Conservation (phyloP, 805 yeast genomes). For the Saccharomycopsis babjevae region DNA sequence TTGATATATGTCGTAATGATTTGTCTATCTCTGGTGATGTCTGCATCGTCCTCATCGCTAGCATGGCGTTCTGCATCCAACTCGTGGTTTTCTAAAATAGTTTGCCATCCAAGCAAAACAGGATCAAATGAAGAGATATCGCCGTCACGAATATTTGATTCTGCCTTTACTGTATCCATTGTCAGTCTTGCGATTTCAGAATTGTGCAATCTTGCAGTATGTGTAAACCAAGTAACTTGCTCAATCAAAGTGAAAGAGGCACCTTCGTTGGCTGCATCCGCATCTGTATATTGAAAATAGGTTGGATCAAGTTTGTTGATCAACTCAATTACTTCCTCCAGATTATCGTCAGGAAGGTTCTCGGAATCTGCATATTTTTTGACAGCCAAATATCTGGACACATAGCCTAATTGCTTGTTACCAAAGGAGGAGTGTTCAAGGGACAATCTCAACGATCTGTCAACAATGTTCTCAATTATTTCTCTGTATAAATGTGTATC, state of each 20-base stretch:
- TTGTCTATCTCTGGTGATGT: constrained; percentile 59
- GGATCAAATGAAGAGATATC: constrained; percentile 44
- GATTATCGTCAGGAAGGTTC: constrained; percentile 15
- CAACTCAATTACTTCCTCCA: constrained; percentile 30
- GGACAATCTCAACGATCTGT: constrained; percentile 54
- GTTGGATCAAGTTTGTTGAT: constrained; percentile 29
- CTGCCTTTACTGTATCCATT: constrained; percentile 30
- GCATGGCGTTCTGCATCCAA: constrained; percentile 39
- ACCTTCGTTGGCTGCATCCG: constrained; percentile 17
- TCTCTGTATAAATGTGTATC: constrained; percentile 37
- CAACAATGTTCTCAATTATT: constrained; percentile 46
- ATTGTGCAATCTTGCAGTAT: constrained; percentile 54
- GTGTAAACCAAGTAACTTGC: constrained; percentile 46
- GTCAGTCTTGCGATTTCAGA: constrained; percentile 62
- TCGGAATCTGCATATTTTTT: constrained; percentile 23
- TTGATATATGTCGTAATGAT: constrained; percentile 66
- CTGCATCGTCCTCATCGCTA: constrained; percentile 36
- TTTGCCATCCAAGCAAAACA: constrained; percentile 57
- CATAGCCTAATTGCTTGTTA: constrained; percentile 10
- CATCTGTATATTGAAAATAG: constrained; percentile 19
- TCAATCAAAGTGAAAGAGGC: constrained; percentile 30
- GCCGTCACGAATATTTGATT: constrained; percentile 23
- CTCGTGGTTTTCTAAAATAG: constrained; percentile 51
- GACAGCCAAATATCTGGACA: constrained; percentile 18
- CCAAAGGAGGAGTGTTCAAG: constrained; percentile 28